Conservation (phyloP, 148 eudicot genomes). For the Fallopia convolvulus region DNA sequence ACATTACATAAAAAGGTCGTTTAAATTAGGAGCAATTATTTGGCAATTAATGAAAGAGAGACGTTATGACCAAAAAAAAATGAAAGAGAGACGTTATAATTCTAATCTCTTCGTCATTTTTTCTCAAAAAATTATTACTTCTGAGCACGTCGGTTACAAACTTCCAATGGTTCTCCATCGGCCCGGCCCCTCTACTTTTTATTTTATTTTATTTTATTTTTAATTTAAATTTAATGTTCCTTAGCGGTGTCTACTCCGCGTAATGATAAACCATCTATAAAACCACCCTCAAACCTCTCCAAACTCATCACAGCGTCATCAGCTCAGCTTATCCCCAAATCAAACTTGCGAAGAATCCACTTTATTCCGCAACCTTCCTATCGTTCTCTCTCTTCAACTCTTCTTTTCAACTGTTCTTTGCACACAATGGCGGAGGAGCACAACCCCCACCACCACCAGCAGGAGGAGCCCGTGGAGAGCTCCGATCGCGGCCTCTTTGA, state of each 20-base stretch:
- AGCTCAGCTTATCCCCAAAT: background rate
- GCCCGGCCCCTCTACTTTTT: background rate
- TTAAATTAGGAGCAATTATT: background rate
- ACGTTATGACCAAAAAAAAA: background rate
- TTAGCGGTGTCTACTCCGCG: constrained; percentile 4
- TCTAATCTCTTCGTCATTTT: background rate
- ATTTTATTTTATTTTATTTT: background rate
- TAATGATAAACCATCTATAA: background rate
- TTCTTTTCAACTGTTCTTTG: background rate
- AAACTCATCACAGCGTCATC: background rate
- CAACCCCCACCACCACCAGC: background rate
- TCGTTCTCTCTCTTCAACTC: background rate
- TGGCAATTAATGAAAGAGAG: background rate
- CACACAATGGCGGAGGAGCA: constrained; percentile 8
- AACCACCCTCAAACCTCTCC: background rate
- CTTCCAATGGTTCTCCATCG: background rate
- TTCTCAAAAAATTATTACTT: background rate
- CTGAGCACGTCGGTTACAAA: constrained; percentile 5
- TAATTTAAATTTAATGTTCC: background rate
- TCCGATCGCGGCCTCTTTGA: constrained; percentile 12
- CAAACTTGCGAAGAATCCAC: background rate
- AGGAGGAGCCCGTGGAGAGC: constrained; percentile 3
- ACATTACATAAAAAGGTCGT: background rate
- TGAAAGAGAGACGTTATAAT: background rate
- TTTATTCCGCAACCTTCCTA: background rate